Percentiles rank a stretch among this genome's conserved stretches.
Conservation (phyloP, 345 rosid species). For the Limnanthes douglasii region DNA sequence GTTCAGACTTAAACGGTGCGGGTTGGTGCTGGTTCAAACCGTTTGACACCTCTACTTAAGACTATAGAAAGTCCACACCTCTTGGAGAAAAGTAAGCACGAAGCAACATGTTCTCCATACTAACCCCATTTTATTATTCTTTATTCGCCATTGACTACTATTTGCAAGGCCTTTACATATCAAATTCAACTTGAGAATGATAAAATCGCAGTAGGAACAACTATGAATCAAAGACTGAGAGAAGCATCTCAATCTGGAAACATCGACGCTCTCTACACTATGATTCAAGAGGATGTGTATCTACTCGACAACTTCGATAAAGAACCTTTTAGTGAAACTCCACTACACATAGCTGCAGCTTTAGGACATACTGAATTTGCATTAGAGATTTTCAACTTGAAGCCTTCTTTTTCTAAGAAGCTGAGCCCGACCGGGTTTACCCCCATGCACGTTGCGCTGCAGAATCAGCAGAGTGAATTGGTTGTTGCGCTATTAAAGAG, state of each 20-base stretch:
- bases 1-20: no score
- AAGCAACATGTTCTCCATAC: no score
- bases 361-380: slow-evolving; percentile 15
- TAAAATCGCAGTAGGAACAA: no score
- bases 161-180: no score
- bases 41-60: no score
- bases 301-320: slow-evolving; percentile 6
- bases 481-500: slow-evolving; percentile 2
- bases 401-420: slow-evolving; percentile 20
- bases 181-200: no score
- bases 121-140: no score
- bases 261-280: slow-evolving; percentile 9
- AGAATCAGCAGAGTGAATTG: neutral
- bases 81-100: no score
- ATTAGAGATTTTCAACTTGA: slow-evolving; percentile 14
- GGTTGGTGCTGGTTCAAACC: no score
- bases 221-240: slow-evolving; percentile 8
- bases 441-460: slow-evolving; percentile 21
- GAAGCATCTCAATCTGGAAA: slow-evolving; percentile 9
- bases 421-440: slow-evolving; percentile 12
- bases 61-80: no score
- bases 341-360: slow-evolving; percentile 19
- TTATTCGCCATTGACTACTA: no score
- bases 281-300: slow-evolving; percentile 8
- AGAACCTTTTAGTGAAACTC: slow-evolving; percentile 16